Evolutionary conservation across 805 yeast genomes (phyloP).

Genomic region (Candida maris): DNA sequence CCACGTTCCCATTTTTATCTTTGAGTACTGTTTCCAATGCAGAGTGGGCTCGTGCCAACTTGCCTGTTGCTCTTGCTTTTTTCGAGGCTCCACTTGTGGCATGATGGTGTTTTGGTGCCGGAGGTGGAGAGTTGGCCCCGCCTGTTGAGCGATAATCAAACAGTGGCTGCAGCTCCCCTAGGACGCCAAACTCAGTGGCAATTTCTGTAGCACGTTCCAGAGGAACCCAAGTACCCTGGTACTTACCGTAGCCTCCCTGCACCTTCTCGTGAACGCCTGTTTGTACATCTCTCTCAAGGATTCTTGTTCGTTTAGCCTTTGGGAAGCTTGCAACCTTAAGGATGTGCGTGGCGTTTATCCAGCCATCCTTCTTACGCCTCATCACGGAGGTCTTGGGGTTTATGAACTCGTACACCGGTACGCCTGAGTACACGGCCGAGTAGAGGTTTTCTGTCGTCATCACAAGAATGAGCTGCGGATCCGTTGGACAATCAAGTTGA

Average conservation of each 20-base stretch:
- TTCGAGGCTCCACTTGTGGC: conserved; percentile 46
- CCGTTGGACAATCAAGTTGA: not conserved
- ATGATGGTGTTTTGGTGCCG: conserved; percentile 65
- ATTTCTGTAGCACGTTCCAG: conserved; percentile 66
- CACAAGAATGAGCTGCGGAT: not conserved
- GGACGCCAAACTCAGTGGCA: conserved; percentile 63
- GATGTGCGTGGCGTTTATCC: conserved; percentile 95
- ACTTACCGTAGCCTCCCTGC: conserved; percentile 96
- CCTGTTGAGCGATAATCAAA: conserved; percentile 55
- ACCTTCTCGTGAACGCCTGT: conserved; percentile 85
- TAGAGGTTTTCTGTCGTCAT: conserved; percentile 39
- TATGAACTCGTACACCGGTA: conserved; percentile 77
- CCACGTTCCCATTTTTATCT: conserved; percentile 8
- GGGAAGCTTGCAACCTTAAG: conserved; percentile 91
- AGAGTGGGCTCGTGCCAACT: conserved; percentile 15
- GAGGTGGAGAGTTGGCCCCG: conserved; percentile 52
- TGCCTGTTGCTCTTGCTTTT: conserved; percentile 14
- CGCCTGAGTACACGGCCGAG: conserved; percentile 76
- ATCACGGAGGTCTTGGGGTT: conserved; percentile 69
- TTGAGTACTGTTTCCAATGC: conserved; percentile 7
- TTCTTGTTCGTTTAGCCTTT: conserved; percentile 89
- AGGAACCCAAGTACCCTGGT: conserved; percentile 98
- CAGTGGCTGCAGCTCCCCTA: conserved; percentile 57
- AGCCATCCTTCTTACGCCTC: conserved; percentile 72
- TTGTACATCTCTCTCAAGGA: conserved; percentile 91